These are phyloP conservation scores for Collybia sordida DNA, from an alignment of 768 basidiomycete genomes.

Conservation along the genomic window DNA sequence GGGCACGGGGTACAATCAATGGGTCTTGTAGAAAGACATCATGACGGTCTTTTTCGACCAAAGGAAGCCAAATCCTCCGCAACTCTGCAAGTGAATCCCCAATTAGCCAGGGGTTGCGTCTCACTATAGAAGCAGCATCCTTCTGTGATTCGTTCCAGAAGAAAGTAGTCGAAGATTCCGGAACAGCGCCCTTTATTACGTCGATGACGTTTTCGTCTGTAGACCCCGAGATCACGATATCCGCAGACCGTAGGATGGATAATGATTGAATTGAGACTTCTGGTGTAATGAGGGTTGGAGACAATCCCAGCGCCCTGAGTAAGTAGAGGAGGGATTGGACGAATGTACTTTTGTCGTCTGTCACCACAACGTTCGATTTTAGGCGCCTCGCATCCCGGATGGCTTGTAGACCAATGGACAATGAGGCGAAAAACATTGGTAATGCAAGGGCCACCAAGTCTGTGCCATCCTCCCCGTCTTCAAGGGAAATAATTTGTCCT, in stretches of 20 bases:
- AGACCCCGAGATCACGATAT: too few relatives aligned
- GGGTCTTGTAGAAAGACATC: slow-evolving; percentile 6
- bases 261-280: neutral
- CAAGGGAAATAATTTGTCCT: too few relatives aligned
- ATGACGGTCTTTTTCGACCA: slow-evolving; percentile 13
- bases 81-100: too few relatives aligned
- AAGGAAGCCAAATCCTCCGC: neutral
- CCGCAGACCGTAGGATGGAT: too few relatives aligned
- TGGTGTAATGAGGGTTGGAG: neutral
- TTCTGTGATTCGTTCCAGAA: too few relatives aligned
- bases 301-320: neutral
- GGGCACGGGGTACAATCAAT: neutral
- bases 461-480: too few relatives aligned
- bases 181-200: too few relatives aligned
- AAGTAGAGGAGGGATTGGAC: neutral
- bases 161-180: too few relatives aligned
- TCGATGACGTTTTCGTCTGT: too few relatives aligned
- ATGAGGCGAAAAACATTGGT: neutral
- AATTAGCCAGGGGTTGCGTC: too few relatives aligned
- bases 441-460: slow-evolving; percentile 10
- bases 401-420: neutral
- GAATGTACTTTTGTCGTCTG: neutral
- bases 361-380: neutral
- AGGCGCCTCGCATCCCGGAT: neutral
- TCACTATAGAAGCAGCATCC: too few relatives aligned